A percentile compares a stretch with the other conserved stretches of the same genome.
Conservation (phyloP, 805 yeast genomes). For the Wickerhamiella dianesei region DNA sequence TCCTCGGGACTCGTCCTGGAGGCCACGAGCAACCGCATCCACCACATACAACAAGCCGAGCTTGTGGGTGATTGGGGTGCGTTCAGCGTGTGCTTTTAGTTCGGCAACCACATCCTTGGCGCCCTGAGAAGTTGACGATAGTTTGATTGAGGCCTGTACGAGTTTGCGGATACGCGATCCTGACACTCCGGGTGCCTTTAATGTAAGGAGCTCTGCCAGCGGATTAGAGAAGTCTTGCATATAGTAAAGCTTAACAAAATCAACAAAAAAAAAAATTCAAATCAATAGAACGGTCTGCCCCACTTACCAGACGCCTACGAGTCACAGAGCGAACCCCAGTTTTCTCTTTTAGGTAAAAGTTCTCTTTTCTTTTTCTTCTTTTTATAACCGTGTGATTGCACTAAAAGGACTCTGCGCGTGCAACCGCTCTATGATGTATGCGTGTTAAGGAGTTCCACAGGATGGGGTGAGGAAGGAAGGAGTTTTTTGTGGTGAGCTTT, state of each 20-base stretch:
- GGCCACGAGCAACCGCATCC: slow-evolving; percentile 83
- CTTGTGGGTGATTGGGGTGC: slow-evolving; percentile 67
- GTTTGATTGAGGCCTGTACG: slow-evolving; percentile 34
- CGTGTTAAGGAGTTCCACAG: background rate
- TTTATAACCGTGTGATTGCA: no score
- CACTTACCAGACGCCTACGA: background rate
- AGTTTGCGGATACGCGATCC: slow-evolving; percentile 86
- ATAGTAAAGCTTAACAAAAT: background rate
- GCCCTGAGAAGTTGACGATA: slow-evolving; percentile 50
- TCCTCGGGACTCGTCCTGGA: slow-evolving; percentile 58
- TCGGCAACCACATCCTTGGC: slow-evolving; percentile 30
- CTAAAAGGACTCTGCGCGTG: background rate
- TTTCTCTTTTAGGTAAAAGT: background rate
- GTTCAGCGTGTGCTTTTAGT: slow-evolving; percentile 53
- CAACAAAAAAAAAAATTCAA: background rate
- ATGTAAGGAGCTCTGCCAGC: slow-evolving; percentile 20
- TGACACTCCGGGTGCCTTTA: slow-evolving; percentile 72
- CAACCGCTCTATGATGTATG: background rate
- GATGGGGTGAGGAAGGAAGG: background rate
- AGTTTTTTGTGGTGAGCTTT: no score
- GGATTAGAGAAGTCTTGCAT: slow-evolving; percentile 5
- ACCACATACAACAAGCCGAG: slow-evolving; percentile 83
- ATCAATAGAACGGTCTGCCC: background rate
- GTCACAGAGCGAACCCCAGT: background rate
- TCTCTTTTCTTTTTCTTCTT: background rate